Evolutionary conservation across 2,329 filamentous ascomycete genomes (phyloP).

Genomic region (Trichoderma simmonsii): DNA sequence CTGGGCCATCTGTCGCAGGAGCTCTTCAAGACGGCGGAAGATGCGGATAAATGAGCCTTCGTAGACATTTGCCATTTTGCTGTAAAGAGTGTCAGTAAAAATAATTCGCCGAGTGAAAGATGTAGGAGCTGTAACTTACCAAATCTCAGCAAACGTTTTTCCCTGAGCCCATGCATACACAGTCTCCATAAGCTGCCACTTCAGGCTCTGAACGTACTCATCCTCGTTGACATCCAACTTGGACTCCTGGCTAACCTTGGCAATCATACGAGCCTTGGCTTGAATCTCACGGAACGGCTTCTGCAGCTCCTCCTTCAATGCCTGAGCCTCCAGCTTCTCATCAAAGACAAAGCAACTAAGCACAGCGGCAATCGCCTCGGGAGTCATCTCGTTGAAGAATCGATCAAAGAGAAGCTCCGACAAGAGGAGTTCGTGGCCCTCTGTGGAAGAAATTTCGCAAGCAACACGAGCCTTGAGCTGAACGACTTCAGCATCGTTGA

Average conservation of each 20-base stretch:
- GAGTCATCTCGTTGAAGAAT: constrained; percentile 93
- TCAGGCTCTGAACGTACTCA: constrained; percentile 84
- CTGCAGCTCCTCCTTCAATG: constrained; percentile 76
- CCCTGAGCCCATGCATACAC: constrained; percentile 90
- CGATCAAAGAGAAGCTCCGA: constrained; percentile 93
- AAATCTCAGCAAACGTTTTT: constrained; percentile 87
- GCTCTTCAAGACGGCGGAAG: constrained; percentile 91
- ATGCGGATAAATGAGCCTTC: constrained; percentile 94
- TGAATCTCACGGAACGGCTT: constrained; percentile 87
- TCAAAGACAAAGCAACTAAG: constrained; percentile 97
- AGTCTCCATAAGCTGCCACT: constrained; percentile 96
- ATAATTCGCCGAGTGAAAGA: neutral
- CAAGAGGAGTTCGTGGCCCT: constrained; percentile 88
- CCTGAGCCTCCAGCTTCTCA: constrained; percentile 79
- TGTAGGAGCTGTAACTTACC: constrained; percentile 58
- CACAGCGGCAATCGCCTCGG: constrained; percentile 81
- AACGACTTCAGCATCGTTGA: constrained; percentile 92
- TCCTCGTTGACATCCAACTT: constrained; percentile 94
- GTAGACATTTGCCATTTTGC: constrained; percentile 99
- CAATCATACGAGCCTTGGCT: constrained; percentile 79
- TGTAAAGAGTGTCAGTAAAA: constrained; percentile 38
- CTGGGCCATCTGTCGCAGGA: constrained; percentile 91
- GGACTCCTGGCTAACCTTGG: constrained; percentile 91
- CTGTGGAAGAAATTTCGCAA: constrained; percentile 90
- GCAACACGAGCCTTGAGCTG: constrained; percentile 96